A percentile compares a stretch with the other conserved stretches of the same genome.
Conservation (phyloP, 495 filamentous ascomycete species). For the Penicillium bialowiezense region DNA sequence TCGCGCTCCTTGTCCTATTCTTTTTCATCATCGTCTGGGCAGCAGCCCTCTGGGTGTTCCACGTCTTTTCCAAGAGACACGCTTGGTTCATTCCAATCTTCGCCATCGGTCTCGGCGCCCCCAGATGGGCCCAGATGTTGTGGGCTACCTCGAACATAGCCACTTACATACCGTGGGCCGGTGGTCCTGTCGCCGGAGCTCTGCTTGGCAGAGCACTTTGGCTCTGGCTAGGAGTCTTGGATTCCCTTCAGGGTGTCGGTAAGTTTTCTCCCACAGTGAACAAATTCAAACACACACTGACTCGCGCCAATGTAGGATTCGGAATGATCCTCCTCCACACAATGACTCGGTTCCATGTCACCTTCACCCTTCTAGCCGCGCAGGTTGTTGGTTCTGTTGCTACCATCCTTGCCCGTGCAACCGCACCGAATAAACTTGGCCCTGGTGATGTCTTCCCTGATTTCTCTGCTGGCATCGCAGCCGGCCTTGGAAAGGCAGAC, state of each 20-base stretch:
- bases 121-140: slow-evolving; percentile 49
- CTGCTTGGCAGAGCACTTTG: slow-evolving; percentile 45
- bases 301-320: slow-evolving; percentile 60
- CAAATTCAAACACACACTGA: slow-evolving; percentile 31
- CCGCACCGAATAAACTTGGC: slow-evolving; percentile 56
- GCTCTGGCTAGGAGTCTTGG: slow-evolving; percentile 50
- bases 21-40: slow-evolving; percentile 49
- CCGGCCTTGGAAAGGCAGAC: slow-evolving; percentile 43
- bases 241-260: slow-evolving; percentile 43
- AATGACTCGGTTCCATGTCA: slow-evolving; percentile 57
- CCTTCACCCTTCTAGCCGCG: slow-evolving; percentile 52
- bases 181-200: slow-evolving; percentile 37
- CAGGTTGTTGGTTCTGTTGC: slow-evolving; percentile 55
- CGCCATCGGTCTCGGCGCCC: slow-evolving; percentile 48
- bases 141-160: slow-evolving; percentile 48
- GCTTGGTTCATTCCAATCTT: slow-evolving; percentile 52
- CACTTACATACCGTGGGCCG: slow-evolving; percentile 47
- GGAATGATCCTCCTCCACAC: slow-evolving; percentile 65
- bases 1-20: slow-evolving; percentile 38
- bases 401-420: slow-evolving; percentile 32
- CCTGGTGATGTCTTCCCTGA: slow-evolving; percentile 65
- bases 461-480: slow-evolving; percentile 40
- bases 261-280: slow-evolving; percentile 7
- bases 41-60: slow-evolving; percentile 36
- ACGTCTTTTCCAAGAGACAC: slow-evolving; percentile 41